These are phyloP conservation scores for Soucietia sequanensis DNA, from an alignment of 805 yeast genomes.

Conservation along the genomic window DNA sequence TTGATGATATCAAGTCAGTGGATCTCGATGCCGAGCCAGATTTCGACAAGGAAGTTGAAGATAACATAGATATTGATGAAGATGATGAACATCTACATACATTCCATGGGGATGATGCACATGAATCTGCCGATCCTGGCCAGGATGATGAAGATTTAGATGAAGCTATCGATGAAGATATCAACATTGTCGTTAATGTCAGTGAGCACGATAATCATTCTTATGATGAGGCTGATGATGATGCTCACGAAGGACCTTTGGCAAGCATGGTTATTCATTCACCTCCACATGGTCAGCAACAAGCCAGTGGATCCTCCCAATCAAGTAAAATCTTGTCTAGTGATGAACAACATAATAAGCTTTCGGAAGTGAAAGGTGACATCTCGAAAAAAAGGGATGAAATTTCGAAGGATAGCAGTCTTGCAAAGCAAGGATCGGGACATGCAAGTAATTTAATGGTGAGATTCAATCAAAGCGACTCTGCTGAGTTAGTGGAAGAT, in stretches of 20 bases:
- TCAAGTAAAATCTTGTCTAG: neutral
- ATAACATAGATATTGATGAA: constrained; percentile 58
- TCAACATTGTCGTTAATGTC: constrained; percentile 5
- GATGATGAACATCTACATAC: neutral
- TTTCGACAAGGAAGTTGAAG: constrained; percentile 56
- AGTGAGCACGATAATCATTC: constrained; percentile 3
- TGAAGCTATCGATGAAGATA: constrained; percentile 1
- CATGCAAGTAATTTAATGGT: constrained; percentile 8
- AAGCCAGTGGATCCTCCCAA: too few species aligned
- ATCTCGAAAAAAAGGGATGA: constrained; percentile 4
- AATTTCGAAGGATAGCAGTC: constrained; percentile 1
- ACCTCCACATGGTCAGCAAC: too few species aligned
- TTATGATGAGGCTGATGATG: neutral
- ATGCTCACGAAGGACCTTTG: neutral
- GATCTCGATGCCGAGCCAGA: constrained; percentile 16
- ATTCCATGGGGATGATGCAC: neutral
- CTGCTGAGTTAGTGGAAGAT: constrained; percentile 22
- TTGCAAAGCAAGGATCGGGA: too few species aligned
- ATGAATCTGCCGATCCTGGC: neutral
- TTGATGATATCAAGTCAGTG: neutral
- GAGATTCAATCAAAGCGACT: constrained; percentile 9
- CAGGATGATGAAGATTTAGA: neutral
- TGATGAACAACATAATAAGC: neutral
- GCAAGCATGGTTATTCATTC: too few species aligned
- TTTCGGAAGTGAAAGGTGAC: neutral